Evolutionary conservation across 2,329 filamentous ascomycete species (phyloP).

Genomic region (Clonostachys rosea): DNA sequence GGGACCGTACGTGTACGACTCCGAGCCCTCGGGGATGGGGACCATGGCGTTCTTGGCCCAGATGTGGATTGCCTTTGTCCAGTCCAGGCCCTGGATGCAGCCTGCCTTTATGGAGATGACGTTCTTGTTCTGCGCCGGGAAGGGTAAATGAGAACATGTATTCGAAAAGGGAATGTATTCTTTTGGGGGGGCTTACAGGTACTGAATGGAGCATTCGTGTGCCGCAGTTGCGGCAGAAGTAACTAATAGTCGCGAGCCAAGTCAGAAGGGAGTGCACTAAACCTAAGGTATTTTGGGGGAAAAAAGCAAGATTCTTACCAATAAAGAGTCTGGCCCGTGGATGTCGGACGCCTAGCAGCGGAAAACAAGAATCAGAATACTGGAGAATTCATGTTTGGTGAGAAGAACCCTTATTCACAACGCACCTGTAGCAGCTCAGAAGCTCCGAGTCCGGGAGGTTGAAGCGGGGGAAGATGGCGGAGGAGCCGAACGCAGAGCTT

Average conservation of each 20-base stretch:
- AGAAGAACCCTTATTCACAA: constrained; percentile 4
- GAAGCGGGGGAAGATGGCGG: constrained; percentile 67
- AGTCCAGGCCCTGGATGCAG: constrained; percentile 59
- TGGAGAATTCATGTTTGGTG: too few species aligned
- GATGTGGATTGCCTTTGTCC: constrained; percentile 58
- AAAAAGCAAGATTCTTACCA: constrained; percentile 33
- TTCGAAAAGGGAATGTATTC: not conserved
- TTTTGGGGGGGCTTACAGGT: constrained; percentile 33
- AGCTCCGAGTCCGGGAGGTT: constrained; percentile 41
- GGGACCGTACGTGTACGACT: constrained; percentile 43
- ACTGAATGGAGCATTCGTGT: constrained; percentile 60
- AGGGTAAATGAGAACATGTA: not conserved
- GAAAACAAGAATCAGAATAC: not conserved
- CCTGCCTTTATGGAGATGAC: constrained; percentile 64
- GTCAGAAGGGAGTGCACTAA: too few species aligned
- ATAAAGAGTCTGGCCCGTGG: constrained; percentile 50
- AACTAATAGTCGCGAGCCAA: constrained; percentile 26
- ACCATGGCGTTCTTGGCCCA: constrained; percentile 66
- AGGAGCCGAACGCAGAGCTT: constrained; percentile 62
- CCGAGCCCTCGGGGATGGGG: constrained; percentile 61
- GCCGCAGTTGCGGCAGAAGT: constrained; percentile 64
- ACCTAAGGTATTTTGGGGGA: too few species aligned
- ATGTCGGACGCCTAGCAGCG: constrained; percentile 44
- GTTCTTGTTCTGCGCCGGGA: constrained; percentile 41
- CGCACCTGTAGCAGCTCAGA: constrained; percentile 51